Conservation (phyloP, 495 filamentous ascomycete genomes). For the Filosporella fistucella region DNA sequence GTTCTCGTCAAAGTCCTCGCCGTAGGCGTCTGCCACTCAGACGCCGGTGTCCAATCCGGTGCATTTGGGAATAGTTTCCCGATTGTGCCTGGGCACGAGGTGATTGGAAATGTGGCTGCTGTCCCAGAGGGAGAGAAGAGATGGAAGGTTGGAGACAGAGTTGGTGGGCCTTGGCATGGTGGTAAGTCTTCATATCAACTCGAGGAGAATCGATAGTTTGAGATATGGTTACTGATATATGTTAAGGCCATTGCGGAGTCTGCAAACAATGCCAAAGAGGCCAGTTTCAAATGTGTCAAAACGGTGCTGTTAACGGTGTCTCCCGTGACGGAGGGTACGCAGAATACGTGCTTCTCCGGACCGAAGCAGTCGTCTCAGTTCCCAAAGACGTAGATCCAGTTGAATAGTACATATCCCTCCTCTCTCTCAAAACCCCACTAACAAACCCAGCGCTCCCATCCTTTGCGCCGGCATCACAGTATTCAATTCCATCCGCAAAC, state of each 20-base stretch:
- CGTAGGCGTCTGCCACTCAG: conserved; percentile 49
- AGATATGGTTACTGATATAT: background rate
- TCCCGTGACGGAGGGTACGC: conserved; percentile 53
- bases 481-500: conserved; percentile 65
- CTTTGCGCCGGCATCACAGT: conserved; percentile 70
- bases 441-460: conserved; percentile 61
- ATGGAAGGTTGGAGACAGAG: conserved; percentile 43
- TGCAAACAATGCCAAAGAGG: conserved; percentile 45
- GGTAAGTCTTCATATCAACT: conserved; percentile 29
- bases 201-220: too few species aligned
- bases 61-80: conserved; percentile 40
- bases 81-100: conserved; percentile 50
- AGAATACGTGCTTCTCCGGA: conserved; percentile 57
- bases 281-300: conserved; percentile 51
- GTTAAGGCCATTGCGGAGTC: conserved; percentile 25
- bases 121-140: conserved; percentile 36
- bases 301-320: conserved; percentile 45
- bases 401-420: too few species aligned
- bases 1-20: conserved; percentile 43
- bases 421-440: too few species aligned
- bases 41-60: conserved; percentile 33
- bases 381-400: conserved; percentile 52
- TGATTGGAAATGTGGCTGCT: conserved; percentile 47
- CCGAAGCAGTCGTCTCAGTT: conserved; percentile 60
- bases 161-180: conserved; percentile 54